Conservation (phyloP, 108 stramenopile species). For the Nannochloropsis gaditana region DNA sequence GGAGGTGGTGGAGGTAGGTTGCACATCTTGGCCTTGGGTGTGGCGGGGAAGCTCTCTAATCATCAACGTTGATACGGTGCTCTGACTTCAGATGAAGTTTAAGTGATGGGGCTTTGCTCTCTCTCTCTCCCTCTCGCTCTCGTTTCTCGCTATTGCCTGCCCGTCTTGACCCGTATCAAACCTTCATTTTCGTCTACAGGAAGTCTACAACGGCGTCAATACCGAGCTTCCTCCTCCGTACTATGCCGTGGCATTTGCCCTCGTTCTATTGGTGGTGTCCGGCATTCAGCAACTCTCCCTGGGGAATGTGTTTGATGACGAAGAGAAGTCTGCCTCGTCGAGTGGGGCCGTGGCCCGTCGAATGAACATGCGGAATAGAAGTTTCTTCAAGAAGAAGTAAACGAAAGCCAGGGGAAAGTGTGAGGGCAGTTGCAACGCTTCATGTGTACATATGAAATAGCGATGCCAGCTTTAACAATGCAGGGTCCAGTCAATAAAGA, state of each 20-base stretch:
- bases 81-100: too few species aligned
- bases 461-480: too few species aligned
- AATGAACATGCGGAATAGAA: background rate
- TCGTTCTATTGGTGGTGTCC: background rate
- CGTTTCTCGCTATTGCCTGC: background rate
- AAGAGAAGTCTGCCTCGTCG: background rate
- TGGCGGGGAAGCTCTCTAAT: too few species aligned
- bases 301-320: background rate
- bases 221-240: background rate
- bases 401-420: background rate
- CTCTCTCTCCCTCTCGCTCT: too few species aligned
- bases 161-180: background rate
- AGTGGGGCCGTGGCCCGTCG: constrained; percentile 8
- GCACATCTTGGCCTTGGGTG: background rate
- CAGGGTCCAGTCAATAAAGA: too few species aligned
- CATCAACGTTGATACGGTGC: too few species aligned
- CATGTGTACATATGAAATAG: too few species aligned
- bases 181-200: background rate
- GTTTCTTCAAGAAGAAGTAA: background rate
- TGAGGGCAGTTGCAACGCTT: too few species aligned
- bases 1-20: background rate
- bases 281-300: constrained; percentile 17
- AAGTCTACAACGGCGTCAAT: background rate
- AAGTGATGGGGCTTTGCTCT: too few species aligned
- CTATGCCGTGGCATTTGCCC: background rate